Percentiles rank a stretch among this genome's conserved stretches.
phyloP scores from a whole-genome alignment of 306 rosid species.

The Sechiopsis laciniata region DNA sequence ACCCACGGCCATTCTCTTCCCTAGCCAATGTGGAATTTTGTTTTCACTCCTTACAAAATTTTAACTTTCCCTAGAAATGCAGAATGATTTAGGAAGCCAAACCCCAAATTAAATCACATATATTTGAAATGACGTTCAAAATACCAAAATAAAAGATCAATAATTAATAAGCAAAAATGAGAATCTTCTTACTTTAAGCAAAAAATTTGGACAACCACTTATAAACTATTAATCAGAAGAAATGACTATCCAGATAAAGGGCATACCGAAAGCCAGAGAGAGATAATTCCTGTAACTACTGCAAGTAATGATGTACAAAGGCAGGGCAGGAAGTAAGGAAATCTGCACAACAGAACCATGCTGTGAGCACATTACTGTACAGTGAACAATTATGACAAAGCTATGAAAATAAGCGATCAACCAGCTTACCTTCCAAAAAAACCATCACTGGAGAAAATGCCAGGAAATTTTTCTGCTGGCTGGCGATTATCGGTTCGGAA shows the following conservation, averaged over 20 bases:
- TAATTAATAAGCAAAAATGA: not conserved
- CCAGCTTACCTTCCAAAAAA: conserved; percentile 64
- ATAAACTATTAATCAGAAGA: no score
- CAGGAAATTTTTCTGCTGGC: conserved; percentile 81
- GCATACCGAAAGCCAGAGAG: conserved; percentile 48
- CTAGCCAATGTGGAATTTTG: no score
- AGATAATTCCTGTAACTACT: conserved; percentile 22
- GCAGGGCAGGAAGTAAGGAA: conserved; percentile 55
- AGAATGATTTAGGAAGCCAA: conserved; percentile 4
- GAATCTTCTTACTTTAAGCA: no score
- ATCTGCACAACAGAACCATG: conserved; percentile 30
- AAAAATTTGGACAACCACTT: no score
- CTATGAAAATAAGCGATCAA: not conserved
- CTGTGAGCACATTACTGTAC: not conserved
- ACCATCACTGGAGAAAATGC: conserved; percentile 48
- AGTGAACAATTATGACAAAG: not conserved
- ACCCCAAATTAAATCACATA: not conserved
- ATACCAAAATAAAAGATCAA: not conserved
- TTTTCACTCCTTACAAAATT: not conserved
- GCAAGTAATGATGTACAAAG: conserved; percentile 34
- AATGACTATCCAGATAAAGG: conserved; percentile 6
- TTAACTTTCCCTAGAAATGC: not conserved
- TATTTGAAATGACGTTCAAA: not conserved
- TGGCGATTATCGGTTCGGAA: conserved; percentile 26
- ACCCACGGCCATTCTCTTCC: no score